These are phyloP conservation scores for Lophium mytilinum DNA, from an alignment of 495 filamentous ascomycete genomes.

Conservation along the genomic window DNA sequence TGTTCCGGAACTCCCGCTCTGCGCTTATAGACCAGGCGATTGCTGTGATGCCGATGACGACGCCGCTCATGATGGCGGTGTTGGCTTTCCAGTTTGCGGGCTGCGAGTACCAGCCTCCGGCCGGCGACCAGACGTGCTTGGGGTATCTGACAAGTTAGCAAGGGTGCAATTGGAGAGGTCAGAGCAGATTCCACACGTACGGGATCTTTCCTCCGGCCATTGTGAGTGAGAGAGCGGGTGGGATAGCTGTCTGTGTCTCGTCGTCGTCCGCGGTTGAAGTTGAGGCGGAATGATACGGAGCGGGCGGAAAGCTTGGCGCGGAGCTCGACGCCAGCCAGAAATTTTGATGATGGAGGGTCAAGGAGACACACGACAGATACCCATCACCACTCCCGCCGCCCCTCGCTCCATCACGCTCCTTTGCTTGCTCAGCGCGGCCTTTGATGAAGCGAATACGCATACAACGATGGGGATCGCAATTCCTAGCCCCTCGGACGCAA, in stretches of 20 bases:
- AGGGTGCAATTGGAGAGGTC: not conserved
- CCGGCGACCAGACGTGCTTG: conserved; percentile 98
- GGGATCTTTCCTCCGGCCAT: conserved; percentile 69
- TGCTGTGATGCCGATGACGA: conserved; percentile 66
- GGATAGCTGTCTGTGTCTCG: not conserved
- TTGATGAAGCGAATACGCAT: conserved; percentile 65
- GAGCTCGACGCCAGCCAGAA: conserved; percentile 9
- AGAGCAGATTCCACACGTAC: conserved; percentile 50
- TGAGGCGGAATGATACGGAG: conserved; percentile 3
- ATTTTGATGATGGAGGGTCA: conserved; percentile 14
- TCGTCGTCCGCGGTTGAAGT: not conserved
- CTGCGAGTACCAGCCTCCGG: conserved; percentile 94
- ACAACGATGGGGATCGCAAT: conserved; percentile 63
- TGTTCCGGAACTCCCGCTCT: conserved; percentile 66
- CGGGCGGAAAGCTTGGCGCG: not conserved
- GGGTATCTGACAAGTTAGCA: conserved; percentile 62
- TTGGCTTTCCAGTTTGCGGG: conserved; percentile 92
- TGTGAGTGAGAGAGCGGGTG: not conserved
- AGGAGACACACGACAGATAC: conserved; percentile 21
- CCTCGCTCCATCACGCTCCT: not conserved
- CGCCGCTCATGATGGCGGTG: conserved; percentile 71
- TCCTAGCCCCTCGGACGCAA: conserved; percentile 36
- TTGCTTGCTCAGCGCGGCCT: conserved; percentile 19
- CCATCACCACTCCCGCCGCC: conserved; percentile 1
- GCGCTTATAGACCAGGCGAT: conserved; percentile 74